A percentile compares a stretch with the other conserved stretches of the same genome.
Conservation (phyloP, 306 rosid genomes). For the Rosa lucieae region DNA sequence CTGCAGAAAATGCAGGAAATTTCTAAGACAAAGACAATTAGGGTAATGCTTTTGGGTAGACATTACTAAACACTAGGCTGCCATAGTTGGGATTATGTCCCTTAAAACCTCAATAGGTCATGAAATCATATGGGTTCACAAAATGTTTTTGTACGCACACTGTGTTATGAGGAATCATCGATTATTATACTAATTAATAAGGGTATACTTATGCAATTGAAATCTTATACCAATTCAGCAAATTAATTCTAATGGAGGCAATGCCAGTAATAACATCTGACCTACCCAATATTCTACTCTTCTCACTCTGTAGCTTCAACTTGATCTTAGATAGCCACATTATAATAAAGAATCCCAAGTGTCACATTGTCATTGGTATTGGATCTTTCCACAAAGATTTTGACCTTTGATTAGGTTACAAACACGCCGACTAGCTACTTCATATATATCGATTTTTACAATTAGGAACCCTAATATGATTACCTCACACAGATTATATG, state of each 20-base stretch:
- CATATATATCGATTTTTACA: constrained; percentile 5
- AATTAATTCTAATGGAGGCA: constrained; percentile 20
- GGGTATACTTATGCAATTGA: not conserved
- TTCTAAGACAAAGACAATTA: constrained; percentile 17
- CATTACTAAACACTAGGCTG: constrained; percentile 1
- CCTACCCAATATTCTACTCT: constrained; percentile 68
- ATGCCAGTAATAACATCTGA: constrained; percentile 34
- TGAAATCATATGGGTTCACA: constrained; percentile 11
- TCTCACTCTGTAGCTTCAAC: constrained; percentile 29
- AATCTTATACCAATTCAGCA: constrained; percentile 9
- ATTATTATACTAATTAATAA: not conserved
- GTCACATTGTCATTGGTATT: constrained; percentile 42
- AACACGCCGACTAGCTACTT: constrained; percentile 22
- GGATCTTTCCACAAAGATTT: constrained; percentile 58
- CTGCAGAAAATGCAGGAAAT: not conserved
- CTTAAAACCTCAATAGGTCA: constrained; percentile 15
- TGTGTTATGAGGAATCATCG: constrained; percentile 12
- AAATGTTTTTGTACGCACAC: constrained; percentile 48
- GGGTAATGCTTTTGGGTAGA: constrained; percentile 9
- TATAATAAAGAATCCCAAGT: constrained; percentile 34
- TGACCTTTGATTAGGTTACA: constrained; percentile 36
- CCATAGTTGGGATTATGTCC: constrained; percentile 15
- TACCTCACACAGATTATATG: constrained; percentile 9
- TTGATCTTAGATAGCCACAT: constrained; percentile 36
- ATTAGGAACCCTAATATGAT: not conserved